Evolutionary conservation across 805 yeast genomes (phyloP).

Genomic region (Starmerella stellata): DNA sequence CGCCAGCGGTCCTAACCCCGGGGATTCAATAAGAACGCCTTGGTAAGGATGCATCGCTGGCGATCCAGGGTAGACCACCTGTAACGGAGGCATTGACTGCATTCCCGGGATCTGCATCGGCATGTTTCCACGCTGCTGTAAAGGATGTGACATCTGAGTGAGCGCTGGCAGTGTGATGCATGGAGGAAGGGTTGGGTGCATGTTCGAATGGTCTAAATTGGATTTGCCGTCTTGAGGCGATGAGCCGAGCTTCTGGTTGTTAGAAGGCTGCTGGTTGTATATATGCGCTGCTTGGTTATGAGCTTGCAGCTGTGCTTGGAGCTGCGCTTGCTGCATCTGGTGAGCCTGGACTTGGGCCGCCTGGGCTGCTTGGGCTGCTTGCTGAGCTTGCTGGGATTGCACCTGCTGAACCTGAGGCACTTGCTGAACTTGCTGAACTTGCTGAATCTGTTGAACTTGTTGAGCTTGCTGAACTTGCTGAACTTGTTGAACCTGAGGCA

Average conservation of each 20-base stretch:
- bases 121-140: neutral
- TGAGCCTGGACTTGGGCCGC: neutral
- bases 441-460: neutral
- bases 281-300: no score
- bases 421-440: neutral
- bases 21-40: slow-evolving; percentile 7
- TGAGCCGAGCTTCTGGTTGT: no score
- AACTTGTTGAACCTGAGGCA: neutral
- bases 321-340: neutral
- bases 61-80: slow-evolving; percentile 12
- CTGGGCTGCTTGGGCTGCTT: slow-evolving; percentile 1
- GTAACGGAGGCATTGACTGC: slow-evolving; percentile 4
- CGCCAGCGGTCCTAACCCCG: slow-evolving; percentile 7
- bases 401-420: neutral
- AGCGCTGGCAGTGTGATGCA: no score
- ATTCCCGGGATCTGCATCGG: neutral
- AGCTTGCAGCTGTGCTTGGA: neutral
- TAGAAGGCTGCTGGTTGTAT: no score
- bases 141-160: no score
- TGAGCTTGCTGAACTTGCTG: no score
- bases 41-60: slow-evolving; percentile 13
- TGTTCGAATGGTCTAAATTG: no score
- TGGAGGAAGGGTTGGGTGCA: no score
- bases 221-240: no score
- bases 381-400: neutral